Percentiles rank a stretch among this genome's conserved stretches.
These are phyloP conservation scores for Phoenix roebelenii DNA, from an alignment of 176 grass and related monocot species.

Conservation along the genomic window DNA sequence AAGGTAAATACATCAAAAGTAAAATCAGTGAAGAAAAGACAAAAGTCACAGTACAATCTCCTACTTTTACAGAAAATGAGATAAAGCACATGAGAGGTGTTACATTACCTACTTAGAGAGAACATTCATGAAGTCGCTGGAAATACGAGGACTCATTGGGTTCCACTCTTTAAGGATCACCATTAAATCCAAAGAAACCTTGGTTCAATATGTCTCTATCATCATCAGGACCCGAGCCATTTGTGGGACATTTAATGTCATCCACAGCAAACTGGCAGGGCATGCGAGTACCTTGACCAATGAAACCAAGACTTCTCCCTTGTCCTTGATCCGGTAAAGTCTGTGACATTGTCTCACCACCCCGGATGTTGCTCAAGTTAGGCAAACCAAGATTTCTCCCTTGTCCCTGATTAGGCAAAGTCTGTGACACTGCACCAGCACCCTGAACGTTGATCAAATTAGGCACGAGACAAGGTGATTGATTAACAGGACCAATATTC, in stretches of 20 bases:
- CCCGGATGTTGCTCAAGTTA: conserved; percentile 39
- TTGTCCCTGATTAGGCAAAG: conserved; percentile 51
- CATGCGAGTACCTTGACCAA: conserved; percentile 89
- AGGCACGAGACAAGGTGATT: conserved; percentile 19
- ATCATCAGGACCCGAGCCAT: conserved; percentile 51
- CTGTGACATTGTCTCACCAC: conserved; percentile 24
- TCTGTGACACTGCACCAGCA: conserved; percentile 27
- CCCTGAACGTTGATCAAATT: conserved; percentile 41
- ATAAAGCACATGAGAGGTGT: background rate
- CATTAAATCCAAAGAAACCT: conserved; percentile 62
- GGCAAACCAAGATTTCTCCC: conserved; percentile 60
- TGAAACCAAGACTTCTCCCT: conserved; percentile 80
- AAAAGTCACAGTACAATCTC: background rate
- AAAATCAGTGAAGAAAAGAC: too few relatives aligned
- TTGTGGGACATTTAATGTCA: conserved; percentile 81
- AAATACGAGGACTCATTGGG: background rate
- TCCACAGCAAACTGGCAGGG: conserved; percentile 80
- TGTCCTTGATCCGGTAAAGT: conserved; percentile 48
- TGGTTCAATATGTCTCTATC: conserved; percentile 55
- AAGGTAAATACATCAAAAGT: too few relatives aligned
- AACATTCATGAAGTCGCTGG: conserved; percentile 10
- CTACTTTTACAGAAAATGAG: conserved; percentile 12
- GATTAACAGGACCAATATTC: conserved; percentile 24
- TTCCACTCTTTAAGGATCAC: conserved; percentile 41
- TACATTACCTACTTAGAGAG: conserved; percentile 24